Evolutionary conservation across 345 rosid species (phyloP), one percentile per base, ranked within the genome.

Genomic region (Crucihimalaya himalaica): DNA sequence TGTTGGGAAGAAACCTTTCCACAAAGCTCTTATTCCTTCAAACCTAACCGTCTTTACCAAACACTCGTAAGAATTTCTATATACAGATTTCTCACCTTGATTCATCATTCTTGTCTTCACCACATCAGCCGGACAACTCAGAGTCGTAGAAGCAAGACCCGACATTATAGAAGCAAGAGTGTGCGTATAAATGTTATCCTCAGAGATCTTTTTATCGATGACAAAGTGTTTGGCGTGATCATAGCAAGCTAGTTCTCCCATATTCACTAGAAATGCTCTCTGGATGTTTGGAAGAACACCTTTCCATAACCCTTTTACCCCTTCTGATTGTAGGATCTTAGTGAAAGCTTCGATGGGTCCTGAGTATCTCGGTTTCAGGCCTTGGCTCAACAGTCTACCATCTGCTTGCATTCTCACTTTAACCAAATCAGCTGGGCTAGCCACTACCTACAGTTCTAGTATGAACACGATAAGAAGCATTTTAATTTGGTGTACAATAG

Each of bases 351-450:
- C 84, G 23, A 85, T 60, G 3, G 89, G 80, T 47, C 97, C 96
- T 0, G 80, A 68, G 81, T 93, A 93, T 63, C 93, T 82, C 28
- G 93, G 90, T 56, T 73, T 80, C 61, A 86, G 78, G n/a, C 97
- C 98, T 62, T 45, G 86, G 77, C 83, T 83, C 34, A 75, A 80
- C 60, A 82, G 25, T 20, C 66, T 72, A 16, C 95, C 83, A 75
- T 90, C 93, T 2, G 93, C 93, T 87, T 93, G 98, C 98, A 93
- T 90, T 72, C 97, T 81, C 81, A 93, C 97, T 76, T 93, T 93
- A 7, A 87, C 87, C 63, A 93, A 89, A 86, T 93, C 97, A 54
- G 98, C 89, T 10, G 97, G 97, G 57, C 97, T 90, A n/a, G 95
- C 97, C 70, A 88, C 90, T 48, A 90, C 78, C 96, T 93, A 86